Conservation (phyloP, 495 filamentous ascomycete species). For the Penicillium flavigenum region DNA sequence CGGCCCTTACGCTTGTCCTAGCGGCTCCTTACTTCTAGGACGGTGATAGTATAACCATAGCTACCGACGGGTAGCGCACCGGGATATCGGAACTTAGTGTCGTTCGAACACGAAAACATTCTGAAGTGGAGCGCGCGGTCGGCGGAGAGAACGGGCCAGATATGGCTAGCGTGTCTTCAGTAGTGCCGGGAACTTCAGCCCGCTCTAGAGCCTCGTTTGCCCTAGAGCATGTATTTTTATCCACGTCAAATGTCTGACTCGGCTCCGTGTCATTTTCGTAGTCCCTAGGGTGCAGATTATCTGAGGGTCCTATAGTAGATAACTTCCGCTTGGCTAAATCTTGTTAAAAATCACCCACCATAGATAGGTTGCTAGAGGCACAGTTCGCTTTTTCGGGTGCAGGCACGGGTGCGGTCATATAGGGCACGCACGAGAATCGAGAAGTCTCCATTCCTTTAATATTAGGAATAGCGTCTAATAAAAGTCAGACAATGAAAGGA, state of each 20-base stretch:
- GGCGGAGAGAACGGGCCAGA: conserved; percentile 7
- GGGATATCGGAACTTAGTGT: conserved; percentile 3
- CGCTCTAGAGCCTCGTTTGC: conserved; percentile 8
- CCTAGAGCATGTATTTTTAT: conserved; percentile 9
- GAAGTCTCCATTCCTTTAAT: conserved; percentile 11
- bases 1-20: conserved; percentile 17
- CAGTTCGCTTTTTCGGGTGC: conserved; percentile 12
- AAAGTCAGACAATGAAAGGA: conserved; percentile 14
- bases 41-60: conserved; percentile 15
- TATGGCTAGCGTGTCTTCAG: conserved; percentile 5
- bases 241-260: conserved; percentile 11
- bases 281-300: background rate
- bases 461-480: conserved; percentile 11
- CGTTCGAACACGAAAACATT: conserved; percentile 10
- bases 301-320: conserved; percentile 7
- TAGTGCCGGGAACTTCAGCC: conserved; percentile 10
- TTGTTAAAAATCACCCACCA: conserved; percentile 10
- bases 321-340: conserved; percentile 13
- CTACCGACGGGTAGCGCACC: conserved; percentile 14
- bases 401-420: conserved; percentile 5
- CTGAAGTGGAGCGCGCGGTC: conserved; percentile 3
- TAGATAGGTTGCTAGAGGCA: conserved; percentile 12
- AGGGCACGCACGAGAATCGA: conserved; percentile 2
- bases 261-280: conserved; percentile 12
- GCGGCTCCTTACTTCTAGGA: conserved; percentile 12